Percentiles rank a stretch among this genome's conserved stretches.
Evolutionary conservation across 2,329 filamentous ascomycete species (phyloP).

Genomic region (Colletotrichum horii): DNA sequence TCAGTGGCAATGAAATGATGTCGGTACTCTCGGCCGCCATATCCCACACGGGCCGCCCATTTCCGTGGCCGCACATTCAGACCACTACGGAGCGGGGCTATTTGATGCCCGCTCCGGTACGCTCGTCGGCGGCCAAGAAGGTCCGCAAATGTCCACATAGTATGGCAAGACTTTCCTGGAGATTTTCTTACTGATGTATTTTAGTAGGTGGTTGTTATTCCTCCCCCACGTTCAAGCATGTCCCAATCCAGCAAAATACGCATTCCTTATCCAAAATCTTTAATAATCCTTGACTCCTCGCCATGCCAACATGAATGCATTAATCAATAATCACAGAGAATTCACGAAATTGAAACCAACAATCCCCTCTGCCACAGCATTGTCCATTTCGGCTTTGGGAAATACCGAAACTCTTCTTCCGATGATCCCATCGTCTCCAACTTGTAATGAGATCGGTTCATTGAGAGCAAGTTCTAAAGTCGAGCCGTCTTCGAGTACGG

Average conservation of each 20-base stretch:
- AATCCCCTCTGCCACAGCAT: slow-evolving; percentile 52
- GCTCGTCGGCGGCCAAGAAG: neutral
- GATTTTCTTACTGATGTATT: neutral
- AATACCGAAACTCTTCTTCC: slow-evolving; percentile 51
- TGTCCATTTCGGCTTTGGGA: slow-evolving; percentile 27
- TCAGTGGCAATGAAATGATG: neutral
- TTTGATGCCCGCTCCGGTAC: neutral
- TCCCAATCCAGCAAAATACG: neutral
- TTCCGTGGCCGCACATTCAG: neutral
- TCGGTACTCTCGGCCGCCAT: neutral
- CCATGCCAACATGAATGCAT: neutral
- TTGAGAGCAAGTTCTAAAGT: slow-evolving; percentile 39
- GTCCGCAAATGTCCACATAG: neutral
- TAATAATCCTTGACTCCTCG: neutral
- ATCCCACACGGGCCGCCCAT: neutral
- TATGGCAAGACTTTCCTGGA: neutral
- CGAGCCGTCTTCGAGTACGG: slow-evolving; percentile 1
- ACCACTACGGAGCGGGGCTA: neutral
- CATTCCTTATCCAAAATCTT: neutral
- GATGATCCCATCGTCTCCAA: slow-evolving; percentile 53
- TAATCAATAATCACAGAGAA: neutral
- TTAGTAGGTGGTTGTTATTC: neutral
- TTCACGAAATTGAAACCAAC: slow-evolving; percentile 48
- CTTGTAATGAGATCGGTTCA: slow-evolving; percentile 45
- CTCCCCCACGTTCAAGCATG: neutral